Conservation (phyloP, 495 filamentous ascomycete genomes). For the Lophiotrema nucula region DNA sequence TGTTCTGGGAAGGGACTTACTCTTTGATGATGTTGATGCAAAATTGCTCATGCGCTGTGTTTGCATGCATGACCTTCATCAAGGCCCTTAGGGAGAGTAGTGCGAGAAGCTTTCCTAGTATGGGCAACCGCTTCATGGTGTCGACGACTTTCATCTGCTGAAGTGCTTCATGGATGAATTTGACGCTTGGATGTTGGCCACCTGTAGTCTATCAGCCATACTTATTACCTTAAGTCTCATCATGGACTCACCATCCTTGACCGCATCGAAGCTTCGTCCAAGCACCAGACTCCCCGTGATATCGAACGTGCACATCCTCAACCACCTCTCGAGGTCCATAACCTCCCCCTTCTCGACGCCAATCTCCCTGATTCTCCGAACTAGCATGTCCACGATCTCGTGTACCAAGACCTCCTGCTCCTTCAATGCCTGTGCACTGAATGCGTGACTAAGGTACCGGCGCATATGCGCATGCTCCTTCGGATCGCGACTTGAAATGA, state of each 20-base stretch:
- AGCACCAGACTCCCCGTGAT: conserved; percentile 9
- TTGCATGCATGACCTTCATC: background rate
- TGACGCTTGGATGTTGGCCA: conserved; percentile 2
- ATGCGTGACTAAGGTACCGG: background rate
- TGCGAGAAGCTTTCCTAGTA: background rate
- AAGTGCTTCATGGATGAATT: background rate
- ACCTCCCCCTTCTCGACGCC: background rate
- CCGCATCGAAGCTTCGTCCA: conserved; percentile 4
- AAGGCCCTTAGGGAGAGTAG: background rate
- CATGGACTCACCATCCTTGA: background rate
- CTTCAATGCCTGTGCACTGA: background rate
- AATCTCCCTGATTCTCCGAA: background rate
- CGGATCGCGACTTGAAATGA: background rate
- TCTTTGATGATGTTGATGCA: background rate
- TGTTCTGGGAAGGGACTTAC: background rate
- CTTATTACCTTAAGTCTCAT: background rate
- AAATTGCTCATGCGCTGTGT: background rate
- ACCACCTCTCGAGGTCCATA: background rate
- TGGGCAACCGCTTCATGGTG: background rate
- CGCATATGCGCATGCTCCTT: background rate
- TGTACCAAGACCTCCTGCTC: conserved; percentile 2
- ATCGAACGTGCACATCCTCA: conserved; percentile 5
- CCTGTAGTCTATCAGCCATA: background rate
- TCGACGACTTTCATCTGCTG: background rate
- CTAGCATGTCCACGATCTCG: background rate